Base-by-base conservation (phyloP, 371 early-diverging fungal species). In the Dichotomocladium elegans region DNA sequence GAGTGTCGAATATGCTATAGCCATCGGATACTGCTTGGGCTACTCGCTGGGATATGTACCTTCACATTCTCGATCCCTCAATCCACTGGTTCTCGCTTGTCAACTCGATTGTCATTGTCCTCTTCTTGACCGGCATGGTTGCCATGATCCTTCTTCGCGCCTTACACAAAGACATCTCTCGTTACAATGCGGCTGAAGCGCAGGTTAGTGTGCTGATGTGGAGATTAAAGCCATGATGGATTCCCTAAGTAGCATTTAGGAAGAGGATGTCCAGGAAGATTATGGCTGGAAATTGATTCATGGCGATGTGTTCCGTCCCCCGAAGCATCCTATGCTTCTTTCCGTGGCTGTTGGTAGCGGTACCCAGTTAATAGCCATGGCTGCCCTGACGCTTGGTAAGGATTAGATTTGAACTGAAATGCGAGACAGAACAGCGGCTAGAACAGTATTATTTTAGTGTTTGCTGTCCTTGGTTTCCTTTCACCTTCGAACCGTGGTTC, bases 391-490 rank as follows among this genome's bases (percentile, higher is more conserved):
- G 0, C 68, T 85, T 9, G 67, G 78, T 80, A 60, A 48, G 28
- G 4, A 31, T 9, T 9, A 19, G 0, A 26, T 2, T 8, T 27
- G 11, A n/a, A 41, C 11, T 26, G 22, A 33, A 22, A 24, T 22
- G 7, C 30, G 3, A 21, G 46, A 21, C 1, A 11, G 41, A 19
- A 27, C n/a, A 21, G 41, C 21, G 11, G 28, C 34, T 37, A 19
- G 15, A 30, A 9, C 31, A 14, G 14, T 43, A 12, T 41, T 34
- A 28, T 44, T 44, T 34, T 79, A 79, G 86, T 86, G 0, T 93
- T 98, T 83, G 96, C 96, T n/a, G 83, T 90, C 15, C 82, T 98
- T 33, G 98, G 98, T 12, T 95, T 98, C 81, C 75, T 98, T 41
- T 93, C 94, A 17, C 97, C 97, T 1, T 93, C 95, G 0, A 89